Conservation (phyloP, 345 rosid species). For the Conringia planisiliqua region DNA sequence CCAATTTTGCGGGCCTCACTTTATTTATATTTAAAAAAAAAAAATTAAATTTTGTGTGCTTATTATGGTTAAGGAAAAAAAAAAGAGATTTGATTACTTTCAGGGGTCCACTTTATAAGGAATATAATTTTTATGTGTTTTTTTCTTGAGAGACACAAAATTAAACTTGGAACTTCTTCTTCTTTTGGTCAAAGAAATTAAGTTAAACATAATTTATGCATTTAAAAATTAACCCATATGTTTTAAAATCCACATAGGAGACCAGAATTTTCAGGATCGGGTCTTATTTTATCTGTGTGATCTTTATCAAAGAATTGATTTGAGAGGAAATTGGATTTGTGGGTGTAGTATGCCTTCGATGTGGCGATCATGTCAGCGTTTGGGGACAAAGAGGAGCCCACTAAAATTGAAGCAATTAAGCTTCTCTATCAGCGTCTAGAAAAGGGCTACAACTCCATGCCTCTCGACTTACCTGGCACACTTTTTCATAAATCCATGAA, state of each 20-base stretch:
- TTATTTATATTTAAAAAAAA: not conserved
- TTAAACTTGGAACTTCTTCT: no score
- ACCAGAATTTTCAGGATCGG: not conserved
- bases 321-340: conserved; percentile 4
- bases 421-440: conserved; percentile 65
- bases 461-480: conserved; percentile 79
- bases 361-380: conserved; percentile 87
- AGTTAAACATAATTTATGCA: not conserved
- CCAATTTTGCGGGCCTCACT: conserved; percentile 15
- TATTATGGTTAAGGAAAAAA: not conserved
- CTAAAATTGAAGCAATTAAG: conserved; percentile 58
- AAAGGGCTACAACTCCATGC: conserved; percentile 95
- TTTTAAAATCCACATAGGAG: not conserved
- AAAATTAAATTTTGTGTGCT: not conserved
- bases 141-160: no score
- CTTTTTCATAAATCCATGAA: conserved; percentile 76
- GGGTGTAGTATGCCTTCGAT: conserved; percentile 78
- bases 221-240: not conserved
- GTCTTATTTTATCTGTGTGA: not conserved
- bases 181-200: no score
- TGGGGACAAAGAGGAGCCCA: conserved; percentile 50
- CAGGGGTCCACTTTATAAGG: not conserved
- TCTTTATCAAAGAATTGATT: not conserved
- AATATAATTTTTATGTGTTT: no score
- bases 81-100: not conserved